These are phyloP conservation scores for Cryomyces minteri DNA, from an alignment of 495 filamentous ascomycete species.

Conservation along the genomic window DNA sequence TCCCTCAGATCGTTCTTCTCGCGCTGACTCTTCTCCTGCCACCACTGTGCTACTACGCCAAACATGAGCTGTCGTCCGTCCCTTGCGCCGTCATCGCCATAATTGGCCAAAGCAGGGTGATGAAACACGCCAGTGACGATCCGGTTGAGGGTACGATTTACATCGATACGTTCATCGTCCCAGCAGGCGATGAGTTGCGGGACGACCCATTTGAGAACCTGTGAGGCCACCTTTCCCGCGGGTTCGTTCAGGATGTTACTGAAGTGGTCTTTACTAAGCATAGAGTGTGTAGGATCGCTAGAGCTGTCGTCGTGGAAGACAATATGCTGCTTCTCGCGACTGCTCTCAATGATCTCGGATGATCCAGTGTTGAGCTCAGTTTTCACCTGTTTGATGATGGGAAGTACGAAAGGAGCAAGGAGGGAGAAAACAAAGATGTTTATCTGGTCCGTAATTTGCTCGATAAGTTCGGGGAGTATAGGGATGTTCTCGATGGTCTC, in stretches of 20 bases:
- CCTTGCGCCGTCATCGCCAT: conserved; percentile 50
- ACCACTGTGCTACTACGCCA: conserved; percentile 59
- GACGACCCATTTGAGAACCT: conserved; percentile 62
- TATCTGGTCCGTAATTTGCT: conserved; percentile 51
- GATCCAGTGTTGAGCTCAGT: conserved; percentile 66
- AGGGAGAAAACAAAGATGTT: conserved; percentile 75
- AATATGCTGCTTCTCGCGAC: conserved; percentile 58
- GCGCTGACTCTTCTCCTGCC: conserved; percentile 41
- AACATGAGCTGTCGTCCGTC: conserved; percentile 69
- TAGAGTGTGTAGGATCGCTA: conserved; percentile 79
- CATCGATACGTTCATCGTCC: conserved; percentile 56
- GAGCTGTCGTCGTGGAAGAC: conserved; percentile 65
- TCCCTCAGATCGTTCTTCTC: conserved; percentile 44
- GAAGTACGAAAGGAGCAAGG: conserved; percentile 69
- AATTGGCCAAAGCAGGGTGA: conserved; percentile 56
- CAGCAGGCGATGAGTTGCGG: conserved; percentile 72
- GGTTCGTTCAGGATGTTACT: conserved; percentile 64
- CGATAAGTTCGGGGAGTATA: conserved; percentile 56
- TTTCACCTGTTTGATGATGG: conserved; percentile 72
- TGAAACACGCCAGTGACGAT: conserved; percentile 75
- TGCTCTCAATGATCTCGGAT: conserved; percentile 68
- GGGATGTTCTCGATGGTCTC: conserved; percentile 65
- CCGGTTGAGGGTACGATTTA: conserved; percentile 44
- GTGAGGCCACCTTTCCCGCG: conserved; percentile 62
- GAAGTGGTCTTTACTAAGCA: conserved; percentile 91